Evolutionary conservation across 2,329 filamentous ascomycete genomes (phyloP).

Genomic region (Neonectria faginata): DNA sequence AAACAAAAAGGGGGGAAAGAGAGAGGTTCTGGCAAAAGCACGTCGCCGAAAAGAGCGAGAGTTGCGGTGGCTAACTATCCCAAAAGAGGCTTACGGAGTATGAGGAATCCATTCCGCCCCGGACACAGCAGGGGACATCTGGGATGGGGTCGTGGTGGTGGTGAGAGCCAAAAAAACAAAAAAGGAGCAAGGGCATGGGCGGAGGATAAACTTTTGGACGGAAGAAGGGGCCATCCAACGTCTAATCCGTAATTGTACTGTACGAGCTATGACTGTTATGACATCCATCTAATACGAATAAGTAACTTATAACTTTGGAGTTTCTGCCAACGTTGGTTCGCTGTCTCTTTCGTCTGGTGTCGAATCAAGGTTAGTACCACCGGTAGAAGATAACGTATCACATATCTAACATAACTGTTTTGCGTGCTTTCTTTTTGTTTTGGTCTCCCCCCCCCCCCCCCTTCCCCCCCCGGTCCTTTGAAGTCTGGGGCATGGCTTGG

Average conservation of each 20-base stretch:
- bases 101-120: conserved; percentile 28
- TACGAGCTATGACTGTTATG: conserved; percentile 25
- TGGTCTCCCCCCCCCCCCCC: conserved; percentile 18
- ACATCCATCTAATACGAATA: conserved; percentile 10
- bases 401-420: conserved; percentile 9
- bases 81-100: conserved; percentile 6
- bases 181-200: conserved; percentile 11
- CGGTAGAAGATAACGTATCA: neutral
- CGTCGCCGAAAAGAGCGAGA: conserved; percentile 15
- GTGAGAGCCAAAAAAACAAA: neutral
- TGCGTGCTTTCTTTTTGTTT: conserved; percentile 19
- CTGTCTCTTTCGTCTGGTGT: neutral
- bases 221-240: neutral
- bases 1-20: neutral
- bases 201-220: conserved; percentile 1
- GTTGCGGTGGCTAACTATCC: conserved; percentile 5
- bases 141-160: conserved; percentile 10
- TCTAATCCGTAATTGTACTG: conserved; percentile 26
- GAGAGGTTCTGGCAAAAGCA: conserved; percentile 11
- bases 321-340: conserved; percentile 1
- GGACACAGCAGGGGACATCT: conserved; percentile 11
- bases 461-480: conserved; percentile 10
- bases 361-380: neutral
- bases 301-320: neutral
- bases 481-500: conserved; percentile 29